These are phyloP conservation scores for Bryoerythrophyllum caledonicum DNA, from an alignment of 225 moss, liverwort and hornwort genomes.

Conservation along the genomic window DNA sequence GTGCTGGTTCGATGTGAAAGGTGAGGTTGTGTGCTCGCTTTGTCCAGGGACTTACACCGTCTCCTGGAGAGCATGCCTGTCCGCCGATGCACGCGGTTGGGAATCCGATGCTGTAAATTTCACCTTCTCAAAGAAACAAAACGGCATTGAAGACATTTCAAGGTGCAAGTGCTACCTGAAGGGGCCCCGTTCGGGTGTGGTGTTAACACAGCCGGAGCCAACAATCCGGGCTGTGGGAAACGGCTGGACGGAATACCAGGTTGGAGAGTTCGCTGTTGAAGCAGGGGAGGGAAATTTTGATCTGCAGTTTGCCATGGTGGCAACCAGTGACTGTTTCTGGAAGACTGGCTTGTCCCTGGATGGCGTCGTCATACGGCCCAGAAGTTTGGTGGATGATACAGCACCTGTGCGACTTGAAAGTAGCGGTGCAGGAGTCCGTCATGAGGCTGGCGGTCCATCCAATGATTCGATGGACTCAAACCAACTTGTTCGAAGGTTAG, in stretches of 20 bases:
- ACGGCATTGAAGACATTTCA: slow-evolving; percentile 12
- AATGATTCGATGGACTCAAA: not conserved
- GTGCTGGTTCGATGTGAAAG: slow-evolving; percentile 31
- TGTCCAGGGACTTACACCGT: slow-evolving; percentile 25
- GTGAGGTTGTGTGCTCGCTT: slow-evolving; percentile 32
- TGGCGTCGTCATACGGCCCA: slow-evolving; percentile 1
- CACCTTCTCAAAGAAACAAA: slow-evolving; percentile 24
- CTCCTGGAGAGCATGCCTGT: slow-evolving; percentile 26
- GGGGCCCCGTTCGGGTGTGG: not conserved
- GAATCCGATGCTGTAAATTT: slow-evolving; percentile 16
- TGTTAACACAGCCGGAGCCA: slow-evolving; percentile 11
- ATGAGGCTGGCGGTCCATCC: not conserved
- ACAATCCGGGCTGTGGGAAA: slow-evolving; percentile 23
- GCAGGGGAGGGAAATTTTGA: not conserved
- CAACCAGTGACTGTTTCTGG: not conserved
- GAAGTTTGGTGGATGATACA: slow-evolving; percentile 1
- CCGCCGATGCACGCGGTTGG: slow-evolving; percentile 24
- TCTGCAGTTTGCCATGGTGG: slow-evolving; percentile 18
- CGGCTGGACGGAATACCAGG: slow-evolving; percentile 24
- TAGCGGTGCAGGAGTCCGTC: not conserved
- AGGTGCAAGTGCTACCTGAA: slow-evolving; percentile 18
- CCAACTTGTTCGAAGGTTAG: too few species aligned
- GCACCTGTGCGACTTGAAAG: not conserved
- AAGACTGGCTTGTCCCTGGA: slow-evolving; percentile 21
- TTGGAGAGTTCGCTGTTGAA: slow-evolving; percentile 10